Percentiles rank a stretch among this genome's conserved stretches.
Evolutionary conservation across 306 rosid species (phyloP).

Genomic region (Quercus berberidifolia): DNA sequence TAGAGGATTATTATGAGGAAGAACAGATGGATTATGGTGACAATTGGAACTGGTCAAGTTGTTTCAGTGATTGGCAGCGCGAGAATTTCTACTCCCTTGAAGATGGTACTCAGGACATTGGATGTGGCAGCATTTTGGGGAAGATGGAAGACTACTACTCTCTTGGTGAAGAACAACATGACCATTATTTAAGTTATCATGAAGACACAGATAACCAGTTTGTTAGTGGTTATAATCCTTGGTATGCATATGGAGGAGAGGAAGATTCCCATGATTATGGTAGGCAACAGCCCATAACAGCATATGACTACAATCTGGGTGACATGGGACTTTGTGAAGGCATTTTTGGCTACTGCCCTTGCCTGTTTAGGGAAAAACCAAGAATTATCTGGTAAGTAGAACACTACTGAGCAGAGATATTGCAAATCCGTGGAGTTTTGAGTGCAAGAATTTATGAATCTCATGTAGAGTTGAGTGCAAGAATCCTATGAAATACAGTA

Average conservation of each 20-base stretch:
- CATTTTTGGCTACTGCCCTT: slow-evolving; percentile 39
- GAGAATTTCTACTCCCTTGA: slow-evolving; percentile 5
- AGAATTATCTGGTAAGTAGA: background rate
- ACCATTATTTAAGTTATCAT: background rate
- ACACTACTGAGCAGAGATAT: background rate
- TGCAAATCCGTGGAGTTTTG: background rate
- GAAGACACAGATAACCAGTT: slow-evolving; percentile 16
- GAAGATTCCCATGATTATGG: background rate
- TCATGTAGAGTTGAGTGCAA: no score
- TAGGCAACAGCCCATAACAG: slow-evolving; percentile 11
- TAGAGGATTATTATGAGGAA: slow-evolving; percentile 15
- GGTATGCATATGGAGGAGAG: slow-evolving; percentile 15
- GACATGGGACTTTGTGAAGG: slow-evolving; percentile 25
- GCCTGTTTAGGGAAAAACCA: slow-evolving; percentile 18
- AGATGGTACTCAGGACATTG: slow-evolving; percentile 10
- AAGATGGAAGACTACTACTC: background rate
- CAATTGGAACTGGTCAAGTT: slow-evolving; percentile 8
- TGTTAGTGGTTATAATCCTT: slow-evolving; percentile 15
- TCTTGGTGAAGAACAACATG: background rate
- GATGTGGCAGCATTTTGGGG: background rate
- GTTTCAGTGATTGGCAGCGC: slow-evolving; percentile 11
- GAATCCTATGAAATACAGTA: no score
- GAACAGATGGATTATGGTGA: slow-evolving; percentile 1
- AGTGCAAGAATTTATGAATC: no score
- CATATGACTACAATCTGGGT: background rate